Evolutionary conservation across 2,329 filamentous ascomycete species (phyloP).

Genomic region (Aspergillus oerlinghausenensis): DNA sequence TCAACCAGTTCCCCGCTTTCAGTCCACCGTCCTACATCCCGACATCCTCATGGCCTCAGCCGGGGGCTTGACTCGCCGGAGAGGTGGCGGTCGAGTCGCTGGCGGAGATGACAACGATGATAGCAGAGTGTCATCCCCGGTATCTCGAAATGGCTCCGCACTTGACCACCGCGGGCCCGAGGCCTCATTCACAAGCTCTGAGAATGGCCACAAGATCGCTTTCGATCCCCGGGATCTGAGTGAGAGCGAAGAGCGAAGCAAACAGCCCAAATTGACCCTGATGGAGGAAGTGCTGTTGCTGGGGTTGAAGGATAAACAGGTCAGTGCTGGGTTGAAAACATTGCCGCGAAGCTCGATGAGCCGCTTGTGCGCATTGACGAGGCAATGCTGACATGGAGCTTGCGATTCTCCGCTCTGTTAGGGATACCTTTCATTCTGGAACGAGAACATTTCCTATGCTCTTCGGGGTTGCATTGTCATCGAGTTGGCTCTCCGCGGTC

Average conservation of each 20-base stretch:
- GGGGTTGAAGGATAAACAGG: constrained; percentile 98
- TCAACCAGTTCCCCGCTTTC: constrained; percentile 1
- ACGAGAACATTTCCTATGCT: constrained; percentile 99
- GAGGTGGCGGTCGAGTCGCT: constrained; percentile 58
- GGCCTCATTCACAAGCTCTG: constrained; percentile 79
- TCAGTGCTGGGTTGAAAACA: constrained; percentile 42
- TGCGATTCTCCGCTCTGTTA: constrained; percentile 34
- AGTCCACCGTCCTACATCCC: constrained; percentile 2
- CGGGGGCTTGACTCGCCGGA: constrained; percentile 68
- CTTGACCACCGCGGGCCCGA: constrained; percentile 53
- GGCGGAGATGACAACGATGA: constrained; percentile 58
- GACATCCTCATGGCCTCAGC: constrained; percentile 55
- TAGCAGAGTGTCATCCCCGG: constrained; percentile 63
- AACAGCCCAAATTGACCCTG: constrained; percentile 95
- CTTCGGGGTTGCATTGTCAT: constrained; percentile 97
- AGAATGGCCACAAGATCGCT: constrained; percentile 98
- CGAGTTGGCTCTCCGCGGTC: constrained; percentile 90
- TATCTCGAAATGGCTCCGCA: constrained; percentile 57
- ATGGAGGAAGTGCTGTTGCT: constrained; percentile 98
- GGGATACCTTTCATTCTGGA: constrained; percentile 99
- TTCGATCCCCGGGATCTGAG: constrained; percentile 96
- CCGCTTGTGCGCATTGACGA: background rate
- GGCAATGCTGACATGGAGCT: constrained; percentile 18
- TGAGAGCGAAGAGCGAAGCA: constrained; percentile 91
- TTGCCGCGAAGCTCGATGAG: background rate